Conservation (phyloP, 2,329 filamentous ascomycete species). For the Macrophomina pseudophaseolina region DNA sequence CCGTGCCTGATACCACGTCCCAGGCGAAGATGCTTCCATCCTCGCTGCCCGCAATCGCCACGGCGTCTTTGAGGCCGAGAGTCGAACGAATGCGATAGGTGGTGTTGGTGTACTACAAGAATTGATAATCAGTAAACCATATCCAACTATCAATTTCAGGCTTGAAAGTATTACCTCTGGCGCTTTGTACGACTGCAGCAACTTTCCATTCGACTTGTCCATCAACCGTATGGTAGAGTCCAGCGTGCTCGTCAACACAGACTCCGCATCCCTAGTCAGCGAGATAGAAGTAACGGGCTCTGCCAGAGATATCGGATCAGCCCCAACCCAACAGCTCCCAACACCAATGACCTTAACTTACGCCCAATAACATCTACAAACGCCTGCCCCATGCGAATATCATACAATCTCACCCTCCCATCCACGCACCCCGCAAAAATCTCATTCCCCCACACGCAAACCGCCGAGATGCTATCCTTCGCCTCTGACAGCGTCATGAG, state of each 20-base stretch:
- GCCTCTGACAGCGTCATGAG: conserved; percentile 77
- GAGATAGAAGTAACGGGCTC: conserved; percentile 75
- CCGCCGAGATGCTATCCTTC: conserved; percentile 65
- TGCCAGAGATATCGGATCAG: background rate
- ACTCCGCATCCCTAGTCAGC: conserved; percentile 73
- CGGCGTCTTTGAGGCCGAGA: conserved; percentile 76
- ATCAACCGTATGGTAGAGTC: conserved; percentile 81
- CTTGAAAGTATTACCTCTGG: background rate
- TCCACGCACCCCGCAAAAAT: conserved; percentile 83
- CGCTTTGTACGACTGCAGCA: conserved; percentile 73
- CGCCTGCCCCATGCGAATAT: conserved; percentile 75
- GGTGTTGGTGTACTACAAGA: conserved; percentile 36
- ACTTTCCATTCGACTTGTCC: conserved; percentile 75
- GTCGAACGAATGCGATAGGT: conserved; percentile 70
- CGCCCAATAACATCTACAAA: conserved; percentile 73
- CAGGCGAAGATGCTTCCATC: conserved; percentile 76
- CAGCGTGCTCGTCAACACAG: conserved; percentile 74
- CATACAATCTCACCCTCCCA: conserved; percentile 80
- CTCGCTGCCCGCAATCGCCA: conserved; percentile 83
- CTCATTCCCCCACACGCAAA: conserved; percentile 51
- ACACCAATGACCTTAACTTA: conserved; percentile 44
- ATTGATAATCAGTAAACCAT: background rate
- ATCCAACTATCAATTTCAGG: background rate
- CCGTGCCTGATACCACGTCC: conserved; percentile 78
- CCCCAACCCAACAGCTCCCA: conserved; percentile 29